phyloP scores from a whole-genome alignment of 139 green algal genomes.

The Ettlia oleoabundans region DNA sequence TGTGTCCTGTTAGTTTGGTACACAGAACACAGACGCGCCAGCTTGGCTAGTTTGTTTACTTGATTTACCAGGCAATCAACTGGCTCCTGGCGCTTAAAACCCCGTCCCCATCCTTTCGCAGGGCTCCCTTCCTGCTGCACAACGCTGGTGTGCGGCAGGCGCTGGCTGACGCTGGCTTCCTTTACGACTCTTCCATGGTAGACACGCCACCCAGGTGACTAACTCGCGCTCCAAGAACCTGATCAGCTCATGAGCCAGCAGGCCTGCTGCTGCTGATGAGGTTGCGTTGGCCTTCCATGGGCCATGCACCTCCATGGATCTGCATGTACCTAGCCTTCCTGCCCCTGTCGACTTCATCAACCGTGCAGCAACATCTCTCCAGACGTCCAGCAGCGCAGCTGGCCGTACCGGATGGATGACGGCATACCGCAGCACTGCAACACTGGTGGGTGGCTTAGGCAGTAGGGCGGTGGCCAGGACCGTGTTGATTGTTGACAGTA shows the following conservation, averaged over 20 bases:
- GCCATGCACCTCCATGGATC: no score
- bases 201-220: background rate
- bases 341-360: no score
- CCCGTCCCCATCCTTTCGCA: background rate
- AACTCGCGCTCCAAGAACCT: no score
- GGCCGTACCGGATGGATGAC: constrained; percentile 10
- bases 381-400: background rate
- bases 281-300: no score
- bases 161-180: background rate
- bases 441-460: background rate
- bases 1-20: background rate
- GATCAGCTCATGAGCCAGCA: no score
- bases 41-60: no score
- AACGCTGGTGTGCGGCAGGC: background rate
- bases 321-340: no score
- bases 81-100: no score
- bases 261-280: no score
- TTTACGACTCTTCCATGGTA: constrained; percentile 4
- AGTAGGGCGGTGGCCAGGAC: background rate
- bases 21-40: no score
- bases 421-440: constrained; percentile 24
- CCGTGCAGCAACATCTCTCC: background rate
- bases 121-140: constrained; percentile 26
- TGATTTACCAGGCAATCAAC: no score
- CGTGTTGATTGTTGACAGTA: no score